These are phyloP conservation scores for Earliella scabrosa DNA, from an alignment of 1,284 basidiomycete species.

Conservation along the genomic window DNA sequence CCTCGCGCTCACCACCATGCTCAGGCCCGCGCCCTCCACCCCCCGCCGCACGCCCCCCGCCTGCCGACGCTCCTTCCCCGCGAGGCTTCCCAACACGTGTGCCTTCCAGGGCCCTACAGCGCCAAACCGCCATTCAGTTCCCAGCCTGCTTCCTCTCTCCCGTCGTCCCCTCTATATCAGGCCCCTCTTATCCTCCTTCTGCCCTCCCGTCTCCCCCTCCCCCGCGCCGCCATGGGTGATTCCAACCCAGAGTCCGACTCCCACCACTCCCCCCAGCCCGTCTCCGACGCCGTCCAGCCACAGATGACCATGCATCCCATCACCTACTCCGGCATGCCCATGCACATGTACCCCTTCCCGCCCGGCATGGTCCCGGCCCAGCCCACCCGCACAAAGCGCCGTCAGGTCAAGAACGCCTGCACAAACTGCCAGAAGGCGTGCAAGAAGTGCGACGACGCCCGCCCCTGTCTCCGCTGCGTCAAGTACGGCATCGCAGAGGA, in stretches of 20 bases:
- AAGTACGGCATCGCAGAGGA: slow-evolving; percentile 83
- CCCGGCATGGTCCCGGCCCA: slow-evolving; percentile 48
- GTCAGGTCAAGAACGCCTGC: slow-evolving; percentile 91
- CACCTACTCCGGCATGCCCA: slow-evolving; percentile 56
- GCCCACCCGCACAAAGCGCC: slow-evolving; percentile 71
- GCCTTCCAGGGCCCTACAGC: slow-evolving; percentile 16
- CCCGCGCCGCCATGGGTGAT: slow-evolving; percentile 34
- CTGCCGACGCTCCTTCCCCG: slow-evolving; percentile 9
- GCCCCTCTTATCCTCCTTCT: slow-evolving; percentile 23
- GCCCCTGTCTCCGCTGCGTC: slow-evolving; percentile 85
- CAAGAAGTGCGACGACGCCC: slow-evolving; percentile 89
- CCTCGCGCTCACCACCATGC: slow-evolving; percentile 14
- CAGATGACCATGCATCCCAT: slow-evolving; percentile 56
- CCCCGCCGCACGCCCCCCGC: slow-evolving; percentile 16
- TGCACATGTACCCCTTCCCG: slow-evolving; percentile 72
- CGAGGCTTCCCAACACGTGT: slow-evolving; percentile 29
- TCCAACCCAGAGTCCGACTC: slow-evolving; percentile 44
- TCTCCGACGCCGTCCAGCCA: slow-evolving; percentile 48
- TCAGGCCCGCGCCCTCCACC: slow-evolving; percentile 11
- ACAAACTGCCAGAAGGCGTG: slow-evolving; percentile 89
- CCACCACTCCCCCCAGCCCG: slow-evolving; percentile 34
- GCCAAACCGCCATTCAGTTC: slow-evolving; percentile 25
- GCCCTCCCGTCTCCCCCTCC: slow-evolving; percentile 17
- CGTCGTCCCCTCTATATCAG: slow-evolving; percentile 23
- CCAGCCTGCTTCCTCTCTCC: slow-evolving; percentile 26